Base-by-base conservation (phyloP, 495 filamentous ascomycete species). In the Penicillium lagena region DNA sequence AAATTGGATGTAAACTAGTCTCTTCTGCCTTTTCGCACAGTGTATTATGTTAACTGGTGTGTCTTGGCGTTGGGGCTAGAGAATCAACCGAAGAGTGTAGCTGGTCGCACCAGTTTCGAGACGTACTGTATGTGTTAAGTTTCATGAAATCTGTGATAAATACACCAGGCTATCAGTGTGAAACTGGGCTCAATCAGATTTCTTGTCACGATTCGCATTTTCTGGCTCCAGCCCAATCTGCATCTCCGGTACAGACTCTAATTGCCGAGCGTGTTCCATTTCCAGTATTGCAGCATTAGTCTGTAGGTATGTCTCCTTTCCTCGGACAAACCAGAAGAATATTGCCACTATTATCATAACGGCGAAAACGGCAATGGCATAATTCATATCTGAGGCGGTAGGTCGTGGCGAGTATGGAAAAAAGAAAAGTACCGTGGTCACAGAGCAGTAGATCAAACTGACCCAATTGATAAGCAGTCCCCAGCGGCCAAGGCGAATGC, bases 391-490 rank as follows among this genome's bases (percentile, higher is more conserved):
- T 9, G 57, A 50, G 0, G 63, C 54, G 1, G 62, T 47, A 1
- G 70, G 70, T 22, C 62, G 61, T 12, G 70, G 63, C 7, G 40
- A 49, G 4, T 56, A 49, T 0, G 70, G 70, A 45, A 73, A 73
- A 45, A 73, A 62, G 54, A 73, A 73, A 39, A 73, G 71, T 0
- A 73, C 54, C 0, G 68, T 69, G 1, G 68, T 71, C 9, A 73
- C 53, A 42, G 29, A 46, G 49, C 70, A 73, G 32, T 71, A 71
- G 2, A 70, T 50, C 7, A 73, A 32, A 37, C 64, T 62, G 29
- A 71, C 47, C 56, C 59, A 69, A 48, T 73, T 71, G 9, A 63
- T 39, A 1, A 52, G 52, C 0, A 49, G 33, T 0, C 67, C 64
- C 17, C 58, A 55, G 4, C 50, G 56, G 12, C 66, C 68, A 12